phyloP scores from a whole-genome alignment of 495 filamentous ascomycete genomes.

The Penicillium cataractarum region DNA sequence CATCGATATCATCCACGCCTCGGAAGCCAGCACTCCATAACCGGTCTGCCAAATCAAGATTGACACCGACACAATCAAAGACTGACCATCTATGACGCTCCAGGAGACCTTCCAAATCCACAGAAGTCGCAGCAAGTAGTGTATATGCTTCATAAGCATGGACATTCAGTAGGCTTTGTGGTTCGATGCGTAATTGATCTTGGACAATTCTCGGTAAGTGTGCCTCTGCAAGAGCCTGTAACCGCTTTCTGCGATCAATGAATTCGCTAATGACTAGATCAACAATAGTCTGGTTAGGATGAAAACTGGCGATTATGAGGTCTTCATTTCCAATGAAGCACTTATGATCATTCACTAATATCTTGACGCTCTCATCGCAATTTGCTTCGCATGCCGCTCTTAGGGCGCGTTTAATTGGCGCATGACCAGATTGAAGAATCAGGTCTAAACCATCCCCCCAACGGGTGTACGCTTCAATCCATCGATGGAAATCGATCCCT shows the following conservation, averaged over 20 bases:
- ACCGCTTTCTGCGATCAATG: conserved; percentile 12
- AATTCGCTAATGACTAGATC: conserved; percentile 5
- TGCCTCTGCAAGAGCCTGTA: conserved; percentile 9
- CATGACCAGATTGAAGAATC: conserved; percentile 15
- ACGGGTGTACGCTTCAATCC: conserved; percentile 7
- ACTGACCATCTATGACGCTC: conserved; percentile 12
- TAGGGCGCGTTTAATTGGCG: conserved; percentile 1
- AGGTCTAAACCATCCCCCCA: conserved; percentile 8
- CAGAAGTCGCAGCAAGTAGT: conserved; percentile 8
- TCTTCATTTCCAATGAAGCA: conserved; percentile 12
- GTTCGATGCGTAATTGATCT: conserved; percentile 10
- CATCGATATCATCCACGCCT: conserved; percentile 8
- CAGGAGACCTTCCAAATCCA: conserved; percentile 9
- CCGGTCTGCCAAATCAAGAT: conserved; percentile 11
- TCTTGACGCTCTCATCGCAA: conserved; percentile 11
- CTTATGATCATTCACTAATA: conserved; percentile 9
- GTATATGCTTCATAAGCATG: conserved; percentile 16
- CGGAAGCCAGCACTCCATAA: conserved; percentile 12
- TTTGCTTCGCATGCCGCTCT: conserved; percentile 10
- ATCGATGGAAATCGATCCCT: conserved; percentile 5
- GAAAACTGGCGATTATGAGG: conserved; percentile 1
- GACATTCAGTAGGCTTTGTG: conserved; percentile 1
- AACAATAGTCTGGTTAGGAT: conserved; percentile 12
- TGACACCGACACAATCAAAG: conserved; percentile 12
- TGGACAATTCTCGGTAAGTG: conserved; percentile 8